Conservation (phyloP, 192 early-diverging fungal genomes). For the Obelidium mucronatum region DNA sequence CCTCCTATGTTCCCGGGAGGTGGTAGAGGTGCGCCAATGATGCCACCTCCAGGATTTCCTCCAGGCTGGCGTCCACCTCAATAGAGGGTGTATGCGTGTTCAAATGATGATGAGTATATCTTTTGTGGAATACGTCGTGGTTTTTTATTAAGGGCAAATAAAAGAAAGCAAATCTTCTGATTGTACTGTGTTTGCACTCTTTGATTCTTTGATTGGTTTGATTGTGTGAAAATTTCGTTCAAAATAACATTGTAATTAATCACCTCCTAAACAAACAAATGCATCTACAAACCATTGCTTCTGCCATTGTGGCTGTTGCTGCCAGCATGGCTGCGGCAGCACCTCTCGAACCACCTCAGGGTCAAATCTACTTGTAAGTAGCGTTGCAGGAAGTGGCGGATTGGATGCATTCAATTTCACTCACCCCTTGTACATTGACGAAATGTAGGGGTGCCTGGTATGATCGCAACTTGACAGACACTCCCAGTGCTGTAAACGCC, state of each 20-base stretch:
- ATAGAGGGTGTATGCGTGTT: no score
- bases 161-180: no score
- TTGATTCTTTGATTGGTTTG: no score
- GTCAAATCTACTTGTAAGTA: not conserved
- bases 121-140: no score
- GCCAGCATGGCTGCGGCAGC: not conserved
- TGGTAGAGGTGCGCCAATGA: conserved; percentile 49
- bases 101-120: no score
- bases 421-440: not conserved
- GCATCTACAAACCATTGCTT: no score
- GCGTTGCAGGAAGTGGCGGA: not conserved
- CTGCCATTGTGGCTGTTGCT: not conserved
- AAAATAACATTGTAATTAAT: no score
- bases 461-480: conserved; percentile 21
- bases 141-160: no score
- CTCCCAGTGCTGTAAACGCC: conserved; percentile 10
- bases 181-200: no score
- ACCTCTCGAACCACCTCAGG: conserved; percentile 1
- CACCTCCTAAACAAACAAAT: no score
- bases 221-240: no score
- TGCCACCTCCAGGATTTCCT: conserved; percentile 55
- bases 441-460: conserved; percentile 25
- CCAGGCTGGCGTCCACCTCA: conserved; percentile 11
- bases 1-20: not conserved
- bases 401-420: not conserved